These are phyloP conservation scores for Coemansia umbellata DNA, from an alignment of 192 early-diverging fungal genomes.

Conservation along the genomic window DNA sequence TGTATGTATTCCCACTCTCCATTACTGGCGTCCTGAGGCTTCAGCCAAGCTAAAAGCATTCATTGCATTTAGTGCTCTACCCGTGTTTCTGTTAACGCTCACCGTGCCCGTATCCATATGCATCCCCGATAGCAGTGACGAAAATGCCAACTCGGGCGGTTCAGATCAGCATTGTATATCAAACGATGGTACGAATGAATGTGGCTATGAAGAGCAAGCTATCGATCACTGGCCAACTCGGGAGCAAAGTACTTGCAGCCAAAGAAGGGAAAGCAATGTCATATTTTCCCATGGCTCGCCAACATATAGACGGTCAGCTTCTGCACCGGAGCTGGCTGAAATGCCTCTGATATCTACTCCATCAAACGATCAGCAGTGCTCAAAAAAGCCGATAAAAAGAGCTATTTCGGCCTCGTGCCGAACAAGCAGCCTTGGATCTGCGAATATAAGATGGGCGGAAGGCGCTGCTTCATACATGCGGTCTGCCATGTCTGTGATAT, in stretches of 20 bases:
- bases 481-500: conserved; percentile 13
- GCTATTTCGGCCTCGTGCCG: background rate
- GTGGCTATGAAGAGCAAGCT: too few species aligned
- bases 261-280: too few species aligned
- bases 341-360: too few species aligned
- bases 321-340: background rate
- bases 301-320: background rate
- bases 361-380: too few species aligned
- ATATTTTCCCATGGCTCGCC: too few species aligned
- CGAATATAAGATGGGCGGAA: conserved; percentile 19
- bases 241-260: too few species aligned
- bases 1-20: conserved; percentile 37
- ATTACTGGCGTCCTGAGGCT: conserved; percentile 30
- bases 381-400: too few species aligned
- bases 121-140: background rate
- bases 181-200: too few species aligned
- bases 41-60: conserved; percentile 20
- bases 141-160: too few species aligned
- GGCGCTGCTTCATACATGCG: conserved; percentile 16
- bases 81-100: conserved; percentile 41
- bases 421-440: background rate
- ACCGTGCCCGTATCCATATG: conserved; percentile 36
- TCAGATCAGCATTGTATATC: too few species aligned
- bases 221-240: too few species aligned
- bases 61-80: conserved; percentile 37